These are phyloP conservation scores for Trichoderma virens DNA, from an alignment of 495 filamentous ascomycete species.

Conservation along the genomic window DNA sequence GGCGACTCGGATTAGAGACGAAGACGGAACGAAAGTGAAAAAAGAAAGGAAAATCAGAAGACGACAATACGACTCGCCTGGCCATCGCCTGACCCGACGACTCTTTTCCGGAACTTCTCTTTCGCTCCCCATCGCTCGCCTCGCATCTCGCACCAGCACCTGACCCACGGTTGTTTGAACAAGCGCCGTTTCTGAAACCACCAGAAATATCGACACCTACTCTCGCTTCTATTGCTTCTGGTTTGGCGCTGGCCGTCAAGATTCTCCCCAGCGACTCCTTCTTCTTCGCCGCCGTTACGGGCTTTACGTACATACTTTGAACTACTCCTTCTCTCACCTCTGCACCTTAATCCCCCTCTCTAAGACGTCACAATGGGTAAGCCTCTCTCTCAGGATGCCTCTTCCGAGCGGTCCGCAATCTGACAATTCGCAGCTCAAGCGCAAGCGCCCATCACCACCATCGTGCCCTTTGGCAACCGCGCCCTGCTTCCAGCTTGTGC, in stretches of 20 bases:
- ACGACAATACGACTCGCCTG: not conserved
- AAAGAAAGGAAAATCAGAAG: not conserved
- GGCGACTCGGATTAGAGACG: not conserved
- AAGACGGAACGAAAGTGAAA: not conserved
- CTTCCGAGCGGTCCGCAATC: not conserved
- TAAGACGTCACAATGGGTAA: not conserved
- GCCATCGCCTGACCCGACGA: not conserved
- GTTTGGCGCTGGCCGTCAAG: slow-evolving; percentile 3
- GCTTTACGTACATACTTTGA: not conserved
- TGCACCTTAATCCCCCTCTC: not conserved
- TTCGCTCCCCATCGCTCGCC: not conserved
- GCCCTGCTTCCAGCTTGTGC: slow-evolving; percentile 38
- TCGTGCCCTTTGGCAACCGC: slow-evolving; percentile 32
- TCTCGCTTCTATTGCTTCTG: not conserved
- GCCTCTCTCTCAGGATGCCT: not conserved
- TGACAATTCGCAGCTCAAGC: slow-evolving; percentile 18
- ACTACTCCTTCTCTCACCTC: not conserved
- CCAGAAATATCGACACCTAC: not conserved
- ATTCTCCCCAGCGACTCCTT: not conserved
- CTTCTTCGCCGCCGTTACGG: not conserved
- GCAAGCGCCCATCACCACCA: slow-evolving; percentile 23
- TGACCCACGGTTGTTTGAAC: not conserved
- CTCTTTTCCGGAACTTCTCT: not conserved
- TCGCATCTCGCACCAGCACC: not conserved
- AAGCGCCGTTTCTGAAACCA: slow-evolving; percentile 1